Evolutionary conservation across 345 rosid species (phyloP).

Genomic region (Eucalyptus grandis): DNA sequence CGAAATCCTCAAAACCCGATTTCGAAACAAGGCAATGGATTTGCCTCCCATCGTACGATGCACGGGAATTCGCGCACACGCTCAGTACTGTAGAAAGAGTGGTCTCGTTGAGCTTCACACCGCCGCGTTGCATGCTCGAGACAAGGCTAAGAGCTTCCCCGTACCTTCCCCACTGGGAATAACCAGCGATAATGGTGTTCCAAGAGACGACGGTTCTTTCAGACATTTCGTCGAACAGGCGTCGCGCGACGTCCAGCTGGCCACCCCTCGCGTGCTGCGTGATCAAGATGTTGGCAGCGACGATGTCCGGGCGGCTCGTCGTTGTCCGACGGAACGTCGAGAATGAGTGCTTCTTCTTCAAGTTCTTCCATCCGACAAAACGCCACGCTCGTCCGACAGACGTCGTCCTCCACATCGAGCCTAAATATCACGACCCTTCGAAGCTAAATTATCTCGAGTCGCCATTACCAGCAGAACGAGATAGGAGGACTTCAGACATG

Average conservation of each 20-base stretch:
- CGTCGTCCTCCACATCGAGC: neutral
- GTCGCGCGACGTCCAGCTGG: constrained; percentile 15
- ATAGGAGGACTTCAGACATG: neutral
- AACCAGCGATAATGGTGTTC: constrained; percentile 35
- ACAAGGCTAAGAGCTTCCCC: constrained; percentile 13
- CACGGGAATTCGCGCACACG: constrained; percentile 11
- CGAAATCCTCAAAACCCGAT: constrained; percentile 21
- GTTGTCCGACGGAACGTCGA: neutral
- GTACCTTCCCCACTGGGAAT: constrained; percentile 19
- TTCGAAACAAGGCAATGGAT: constrained; percentile 25
- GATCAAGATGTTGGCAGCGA: constrained; percentile 19
- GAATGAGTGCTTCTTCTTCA: neutral
- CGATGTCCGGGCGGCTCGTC: neutral
- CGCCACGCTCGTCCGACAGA: neutral
- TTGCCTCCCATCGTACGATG: constrained; percentile 15
- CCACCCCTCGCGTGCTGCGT: neutral
- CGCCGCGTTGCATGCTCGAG: constrained; percentile 13
- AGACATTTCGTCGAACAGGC: constrained; percentile 43
- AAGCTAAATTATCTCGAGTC: neutral
- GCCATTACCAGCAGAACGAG: neutral
- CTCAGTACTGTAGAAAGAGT: constrained; percentile 23
- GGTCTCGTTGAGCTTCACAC: constrained; percentile 14
- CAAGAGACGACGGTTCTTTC: constrained; percentile 26
- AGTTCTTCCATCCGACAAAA: neutral
- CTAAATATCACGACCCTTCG: neutral